Base-by-base conservation (phyloP, 352 stramenopile genomes). In the Globisporangium paddicum region DNA sequence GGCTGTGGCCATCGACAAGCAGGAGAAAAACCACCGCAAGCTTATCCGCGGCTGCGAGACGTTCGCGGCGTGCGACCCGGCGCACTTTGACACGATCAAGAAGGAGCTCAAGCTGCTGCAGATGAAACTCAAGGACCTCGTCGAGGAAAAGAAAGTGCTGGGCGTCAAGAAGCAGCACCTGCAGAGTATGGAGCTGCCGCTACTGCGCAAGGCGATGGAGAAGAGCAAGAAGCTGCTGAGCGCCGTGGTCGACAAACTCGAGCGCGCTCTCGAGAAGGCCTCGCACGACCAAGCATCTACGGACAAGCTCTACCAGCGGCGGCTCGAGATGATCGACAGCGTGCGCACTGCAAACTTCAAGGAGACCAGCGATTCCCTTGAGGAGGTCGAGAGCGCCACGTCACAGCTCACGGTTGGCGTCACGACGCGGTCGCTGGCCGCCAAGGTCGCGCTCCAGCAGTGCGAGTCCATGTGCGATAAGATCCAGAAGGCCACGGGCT, bases 381-480 rank as follows among this genome's bases (percentile, higher is more conserved):
- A 74, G 41, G 48, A 70, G 37, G 58, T 69, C 5, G 67, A 59
- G 1, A 66, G 57, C 32, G 54, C 63, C 0, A 52, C 71, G 25
- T 55, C 63, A 1, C 53, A 70, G 25, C 66, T 80, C 51, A 61
- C 68, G 0, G 65, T 64, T 13, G 80, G 68, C 19, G 67, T 69
- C 7, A 72, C 67, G 0, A 85, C 79, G 1, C 74, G 74, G 3
- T 90, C 80, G 16, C 55, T 92, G 4, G 77, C 77, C 2, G 76
- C 82, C 6, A 91, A 90, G 58, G 70, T 90, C 8, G 85, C 82
- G 26, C 66, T 91, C 7, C 81, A 93, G 62, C 82, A 92, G 44
- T 92, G 81, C 55, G 79, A 94, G 46, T 72, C 77, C 37, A 90
- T 93, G 77, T 90, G 81, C 41, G 81, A 90, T 14, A 90, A 90